A percentile compares a stretch with the other conserved stretches of the same genome.
phyloP scores from a whole-genome alignment of 164 flowering plant genomes.

The Litsea cubeba region DNA sequence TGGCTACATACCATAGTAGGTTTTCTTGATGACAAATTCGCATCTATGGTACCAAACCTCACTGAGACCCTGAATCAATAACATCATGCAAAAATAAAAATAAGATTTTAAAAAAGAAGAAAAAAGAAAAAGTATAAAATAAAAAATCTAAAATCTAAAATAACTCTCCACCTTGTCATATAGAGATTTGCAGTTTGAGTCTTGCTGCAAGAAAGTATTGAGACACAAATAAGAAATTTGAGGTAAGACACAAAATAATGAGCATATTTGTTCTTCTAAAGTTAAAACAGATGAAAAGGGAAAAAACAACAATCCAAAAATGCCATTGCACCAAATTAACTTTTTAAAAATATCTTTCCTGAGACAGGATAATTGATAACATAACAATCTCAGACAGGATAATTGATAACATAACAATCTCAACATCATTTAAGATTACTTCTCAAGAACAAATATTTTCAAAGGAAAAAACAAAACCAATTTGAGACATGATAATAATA shows the following conservation, averaged over 20 bases:
- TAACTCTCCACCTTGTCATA: constrained; percentile 8
- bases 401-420: neutral
- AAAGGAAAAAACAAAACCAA: neutral
- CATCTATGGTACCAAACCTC: constrained; percentile 13
- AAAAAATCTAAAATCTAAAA: neutral
- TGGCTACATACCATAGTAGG: constrained; percentile 10
- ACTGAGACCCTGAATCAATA: constrained; percentile 18
- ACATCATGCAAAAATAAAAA: neutral
- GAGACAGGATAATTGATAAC: constrained; percentile 4
- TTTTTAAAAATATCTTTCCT: constrained; percentile 20
- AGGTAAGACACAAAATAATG: neutral
- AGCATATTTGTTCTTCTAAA: neutral
- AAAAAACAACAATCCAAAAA: neutral
- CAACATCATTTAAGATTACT: neutral
- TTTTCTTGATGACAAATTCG: constrained; percentile 12
- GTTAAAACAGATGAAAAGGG: neutral
- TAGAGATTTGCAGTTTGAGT: neutral
- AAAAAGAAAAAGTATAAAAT: neutral
- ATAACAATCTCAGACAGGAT: neutral
- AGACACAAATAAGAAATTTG: neutral
- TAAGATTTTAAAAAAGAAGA: neutral
- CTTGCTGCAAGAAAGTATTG: neutral
- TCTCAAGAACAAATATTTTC: neutral
- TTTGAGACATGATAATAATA: neutral
- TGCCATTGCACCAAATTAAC: constrained; percentile 17